These are phyloP conservation scores for Buddleja alternifolia DNA, from an alignment of 257 asterid species.

Conservation along the genomic window DNA sequence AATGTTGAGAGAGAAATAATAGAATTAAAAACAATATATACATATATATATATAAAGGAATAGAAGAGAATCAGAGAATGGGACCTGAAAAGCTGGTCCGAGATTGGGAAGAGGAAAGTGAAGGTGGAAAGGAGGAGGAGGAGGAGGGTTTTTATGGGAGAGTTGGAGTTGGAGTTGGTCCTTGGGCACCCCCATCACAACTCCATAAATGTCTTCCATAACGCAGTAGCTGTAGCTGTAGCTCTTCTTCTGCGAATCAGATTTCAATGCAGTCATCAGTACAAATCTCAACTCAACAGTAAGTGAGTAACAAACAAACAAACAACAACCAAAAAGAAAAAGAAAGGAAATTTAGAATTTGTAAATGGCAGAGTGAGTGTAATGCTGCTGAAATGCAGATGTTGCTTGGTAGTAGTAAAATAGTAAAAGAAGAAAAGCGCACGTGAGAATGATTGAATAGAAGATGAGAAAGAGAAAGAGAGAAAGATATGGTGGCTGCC, in stretches of 20 bases:
- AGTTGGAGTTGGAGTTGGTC: slow-evolving; percentile 48
- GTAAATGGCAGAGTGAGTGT: too few species aligned
- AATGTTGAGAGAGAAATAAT: background rate
- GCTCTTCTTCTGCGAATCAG: slow-evolving; percentile 59
- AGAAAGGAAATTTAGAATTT: background rate
- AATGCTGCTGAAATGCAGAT: background rate
- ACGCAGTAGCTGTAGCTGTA: slow-evolving; percentile 26
- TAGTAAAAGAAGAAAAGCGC: too few species aligned
- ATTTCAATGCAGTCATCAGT: slow-evolving; percentile 29
- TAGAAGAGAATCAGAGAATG: too few species aligned
- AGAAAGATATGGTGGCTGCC: slow-evolving; percentile 42
- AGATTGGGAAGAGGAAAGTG: slow-evolving; percentile 44
- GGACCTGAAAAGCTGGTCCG: slow-evolving; percentile 55
- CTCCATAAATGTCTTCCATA: slow-evolving; percentile 56
- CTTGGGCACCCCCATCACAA: slow-evolving; percentile 51
- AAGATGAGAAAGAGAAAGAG: slow-evolving; percentile 27
- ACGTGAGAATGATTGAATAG: too few species aligned
- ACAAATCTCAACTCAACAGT: too few species aligned
- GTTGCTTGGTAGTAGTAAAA: too few species aligned
- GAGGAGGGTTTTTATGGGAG: slow-evolving; percentile 31
- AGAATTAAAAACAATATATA: too few species aligned
- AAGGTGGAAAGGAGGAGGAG: slow-evolving; percentile 33
- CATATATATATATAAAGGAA: too few species aligned
- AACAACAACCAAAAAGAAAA: too few species aligned
- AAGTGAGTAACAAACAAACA: too few species aligned